A percentile compares a stretch with the other conserved stretches of the same genome.
These are phyloP conservation scores for Backusella sp. DNA, from an alignment of 192 early-diverging fungal species.

Conservation along the genomic window DNA sequence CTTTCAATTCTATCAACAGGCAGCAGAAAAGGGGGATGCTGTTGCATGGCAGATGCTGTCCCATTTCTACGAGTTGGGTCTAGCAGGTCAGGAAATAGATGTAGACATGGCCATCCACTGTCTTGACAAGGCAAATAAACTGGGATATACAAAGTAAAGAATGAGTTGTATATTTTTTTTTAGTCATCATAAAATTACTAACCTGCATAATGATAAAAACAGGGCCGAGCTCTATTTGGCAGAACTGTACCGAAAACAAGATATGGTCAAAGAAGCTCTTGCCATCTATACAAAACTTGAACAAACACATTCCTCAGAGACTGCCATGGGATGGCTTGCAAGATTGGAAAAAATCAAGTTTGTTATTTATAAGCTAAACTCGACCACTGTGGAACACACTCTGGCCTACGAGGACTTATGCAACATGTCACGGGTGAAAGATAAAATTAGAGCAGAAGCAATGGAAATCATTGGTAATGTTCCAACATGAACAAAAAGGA, in stretches of 20 bases:
- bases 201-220: not conserved
- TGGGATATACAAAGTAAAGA: constrained; percentile 30
- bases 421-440: not conserved
- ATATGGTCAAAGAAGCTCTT: constrained; percentile 15
- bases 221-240: constrained; percentile 25
- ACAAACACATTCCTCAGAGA: not conserved
- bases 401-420: not conserved
- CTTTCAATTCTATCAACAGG: constrained; percentile 32
- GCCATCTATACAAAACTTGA: not conserved
- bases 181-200: not conserved
- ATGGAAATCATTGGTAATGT: not conserved
- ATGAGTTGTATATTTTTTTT: not conserved
- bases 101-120: constrained; percentile 27
- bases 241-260: constrained; percentile 16
- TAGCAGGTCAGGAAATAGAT: constrained; percentile 26
- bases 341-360: not conserved
- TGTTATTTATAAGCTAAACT: not conserved
- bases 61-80: constrained; percentile 38
- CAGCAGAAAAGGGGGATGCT: constrained; percentile 27
- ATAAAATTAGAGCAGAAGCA: not conserved
- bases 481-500: not conserved
- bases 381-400: not conserved
- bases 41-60: constrained; percentile 30
- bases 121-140: constrained; percentile 25
- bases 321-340: not conserved